These are phyloP conservation scores for Arachis stenosperma DNA, from an alignment of 306 rosid species.

Conservation along the genomic window DNA sequence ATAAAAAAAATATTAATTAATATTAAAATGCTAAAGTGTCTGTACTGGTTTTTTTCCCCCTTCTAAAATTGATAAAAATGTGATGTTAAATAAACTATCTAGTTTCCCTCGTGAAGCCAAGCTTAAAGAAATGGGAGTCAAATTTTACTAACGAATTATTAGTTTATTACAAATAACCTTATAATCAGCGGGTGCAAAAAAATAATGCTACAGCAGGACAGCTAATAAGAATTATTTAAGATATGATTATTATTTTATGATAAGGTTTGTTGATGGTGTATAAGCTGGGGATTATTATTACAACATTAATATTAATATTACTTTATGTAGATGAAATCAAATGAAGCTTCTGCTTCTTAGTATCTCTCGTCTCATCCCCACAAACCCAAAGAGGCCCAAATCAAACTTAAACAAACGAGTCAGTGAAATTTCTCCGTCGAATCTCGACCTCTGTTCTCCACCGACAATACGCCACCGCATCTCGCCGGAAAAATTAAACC, in stretches of 20 bases:
- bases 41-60: no score
- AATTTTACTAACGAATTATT: neutral
- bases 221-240: neutral
- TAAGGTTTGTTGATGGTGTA: neutral
- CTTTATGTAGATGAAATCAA: constrained; percentile 21
- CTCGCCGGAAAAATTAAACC: constrained; percentile 34
- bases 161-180: neutral
- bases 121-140: neutral
- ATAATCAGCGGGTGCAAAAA: neutral
- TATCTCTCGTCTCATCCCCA: neutral
- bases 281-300: constrained; percentile 1
- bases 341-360: constrained; percentile 1
- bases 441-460: constrained; percentile 24
- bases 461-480: constrained; percentile 32
- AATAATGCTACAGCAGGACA: neutral
- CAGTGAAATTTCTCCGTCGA: constrained; percentile 23
- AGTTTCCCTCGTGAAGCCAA: no score
- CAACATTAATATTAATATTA: neutral
- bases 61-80: no score
- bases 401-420: neutral
- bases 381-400: neutral
- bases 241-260: neutral
- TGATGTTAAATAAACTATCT: no score
- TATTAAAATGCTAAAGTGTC: no score
- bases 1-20: no score